Conservation (phyloP, 768 basidiomycete species). For the Leucosporidium yakuticum region DNA sequence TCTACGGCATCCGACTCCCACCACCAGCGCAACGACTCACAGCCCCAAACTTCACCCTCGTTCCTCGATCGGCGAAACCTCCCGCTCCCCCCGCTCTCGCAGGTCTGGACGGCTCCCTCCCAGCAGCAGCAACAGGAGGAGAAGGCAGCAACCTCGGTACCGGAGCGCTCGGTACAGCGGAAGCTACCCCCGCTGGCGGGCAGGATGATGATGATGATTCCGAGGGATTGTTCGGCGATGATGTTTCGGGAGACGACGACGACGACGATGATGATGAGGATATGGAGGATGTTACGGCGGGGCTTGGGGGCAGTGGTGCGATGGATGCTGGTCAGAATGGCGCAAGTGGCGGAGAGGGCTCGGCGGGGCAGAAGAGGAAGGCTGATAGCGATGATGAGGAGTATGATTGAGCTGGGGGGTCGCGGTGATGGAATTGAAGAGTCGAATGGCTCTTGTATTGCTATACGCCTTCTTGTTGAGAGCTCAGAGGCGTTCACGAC, state of each 20-base stretch:
- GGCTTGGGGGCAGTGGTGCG: neutral
- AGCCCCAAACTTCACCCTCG: slow-evolving; percentile 46
- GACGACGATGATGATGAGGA: slow-evolving; percentile 29
- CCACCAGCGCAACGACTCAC: slow-evolving; percentile 45
- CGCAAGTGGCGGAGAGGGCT: neutral
- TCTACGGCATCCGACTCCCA: slow-evolving; percentile 47
- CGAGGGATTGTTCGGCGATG: slow-evolving; percentile 38
- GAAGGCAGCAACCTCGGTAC: too few species aligned
- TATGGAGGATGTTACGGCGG: slow-evolving; percentile 30
- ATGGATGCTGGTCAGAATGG: neutral
- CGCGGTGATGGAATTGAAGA: neutral
- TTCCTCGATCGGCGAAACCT: slow-evolving; percentile 36
- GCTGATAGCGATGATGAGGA: slow-evolving; percentile 29
- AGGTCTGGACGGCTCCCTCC: too few species aligned
- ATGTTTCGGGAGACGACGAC: slow-evolving; percentile 40
- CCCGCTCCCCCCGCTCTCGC: neutral
- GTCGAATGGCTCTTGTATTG: neutral
- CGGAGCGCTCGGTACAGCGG: slow-evolving; percentile 14
- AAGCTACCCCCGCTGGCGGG: slow-evolving; percentile 17
- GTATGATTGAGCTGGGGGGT: slow-evolving; percentile 17
- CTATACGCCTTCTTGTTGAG: too few species aligned
- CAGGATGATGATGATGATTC: slow-evolving; percentile 23
- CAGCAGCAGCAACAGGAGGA: neutral
- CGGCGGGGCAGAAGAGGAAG: slow-evolving; percentile 24
- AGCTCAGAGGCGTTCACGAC: too few species aligned